Base-by-base conservation (phyloP, 352 stramenopile species). In the Pythium sukuiense region DNA sequence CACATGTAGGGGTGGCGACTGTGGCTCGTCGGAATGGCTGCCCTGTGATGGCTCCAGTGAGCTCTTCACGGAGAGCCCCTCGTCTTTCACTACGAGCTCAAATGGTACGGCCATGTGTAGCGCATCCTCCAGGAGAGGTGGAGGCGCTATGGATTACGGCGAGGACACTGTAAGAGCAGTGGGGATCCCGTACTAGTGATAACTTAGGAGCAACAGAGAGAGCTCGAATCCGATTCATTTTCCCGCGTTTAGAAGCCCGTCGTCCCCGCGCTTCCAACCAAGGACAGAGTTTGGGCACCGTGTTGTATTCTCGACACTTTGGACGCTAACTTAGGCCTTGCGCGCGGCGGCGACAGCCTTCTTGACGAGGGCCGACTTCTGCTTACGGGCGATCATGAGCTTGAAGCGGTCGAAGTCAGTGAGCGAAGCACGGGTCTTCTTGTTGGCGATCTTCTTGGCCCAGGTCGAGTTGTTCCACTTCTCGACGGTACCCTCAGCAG, bases 361-460 rank as follows among this genome's bases (percentile, higher is more conserved):
- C 77, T 96, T 97, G 77, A 99, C 90, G 62, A 99, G 89, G 46
- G 81, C 83, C 66, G 84, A 92, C 89, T 99, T 99, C 81, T 99
- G 95, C 93, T 99, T 99, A 80, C 97, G 96, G 49, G 97, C 98
- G 74, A 99, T 97, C 96, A 99, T 99, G 67, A 98, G 87, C 94
- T 99, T 99, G 87, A 99, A 99, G 76, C 98, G 91, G 76, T 99
- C 96, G 72, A 99, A 99, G 89, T 99, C 98, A 68, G 76, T 97
- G 27, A 99, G 84, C 67, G 78, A 77, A 37, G 91, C 92, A 67
- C 97, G 96, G 63, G 90, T 98, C 78, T 97, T 97, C 91, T 99
- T 99, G 72, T 89, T 88, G 41, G 87, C 88, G 59, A 99, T 84
- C 89, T 99, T 99, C 92, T 99, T 99, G 70, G 96, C 97, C 96